A percentile compares a stretch with the other conserved stretches of the same genome.
phyloP scores from a whole-genome alignment of 2,329 filamentous ascomycete genomes.

The Lasiodiplodia sp. region DNA sequence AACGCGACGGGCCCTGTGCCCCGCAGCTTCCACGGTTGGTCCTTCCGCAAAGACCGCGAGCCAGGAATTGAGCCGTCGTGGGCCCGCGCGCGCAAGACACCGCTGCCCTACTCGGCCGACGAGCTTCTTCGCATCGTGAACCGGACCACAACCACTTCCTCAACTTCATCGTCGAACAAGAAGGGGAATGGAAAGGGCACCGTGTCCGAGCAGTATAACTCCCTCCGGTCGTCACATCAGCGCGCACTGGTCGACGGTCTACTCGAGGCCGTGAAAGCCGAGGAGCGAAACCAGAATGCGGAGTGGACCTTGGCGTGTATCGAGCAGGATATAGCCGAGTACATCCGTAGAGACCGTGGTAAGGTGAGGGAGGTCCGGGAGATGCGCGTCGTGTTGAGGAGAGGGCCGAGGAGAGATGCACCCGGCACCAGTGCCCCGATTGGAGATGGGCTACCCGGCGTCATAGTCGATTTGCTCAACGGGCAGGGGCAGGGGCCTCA shows the following conservation, averaged over 20 bases:
- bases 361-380: conserved; percentile 7
- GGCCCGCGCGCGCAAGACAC: conserved; percentile 11
- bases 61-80: conserved; percentile 12
- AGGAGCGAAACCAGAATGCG: background rate
- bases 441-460: background rate
- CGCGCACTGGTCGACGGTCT: background rate
- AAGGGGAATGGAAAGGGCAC: background rate
- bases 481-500: background rate
- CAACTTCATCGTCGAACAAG: background rate
- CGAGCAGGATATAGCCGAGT: conserved; percentile 8
- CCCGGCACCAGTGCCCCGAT: background rate
- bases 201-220: conserved; percentile 24
- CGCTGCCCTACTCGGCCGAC: conserved; percentile 5
- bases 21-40: conserved; percentile 24
- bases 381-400: conserved; percentile 25
- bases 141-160: background rate
- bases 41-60: conserved; percentile 17
- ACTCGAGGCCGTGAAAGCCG: background rate
- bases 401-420: background rate
- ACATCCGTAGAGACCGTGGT: background rate
- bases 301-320: conserved; percentile 25
- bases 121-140: conserved; percentile 11
- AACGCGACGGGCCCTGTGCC: background rate
- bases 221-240: conserved; percentile 1
- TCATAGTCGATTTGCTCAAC: background rate